Evolutionary conservation across 2,329 filamentous ascomycete species (phyloP), one percentile per base, ranked within the genome.

Genomic region (Ceratocystis eucalypticola): DNA sequence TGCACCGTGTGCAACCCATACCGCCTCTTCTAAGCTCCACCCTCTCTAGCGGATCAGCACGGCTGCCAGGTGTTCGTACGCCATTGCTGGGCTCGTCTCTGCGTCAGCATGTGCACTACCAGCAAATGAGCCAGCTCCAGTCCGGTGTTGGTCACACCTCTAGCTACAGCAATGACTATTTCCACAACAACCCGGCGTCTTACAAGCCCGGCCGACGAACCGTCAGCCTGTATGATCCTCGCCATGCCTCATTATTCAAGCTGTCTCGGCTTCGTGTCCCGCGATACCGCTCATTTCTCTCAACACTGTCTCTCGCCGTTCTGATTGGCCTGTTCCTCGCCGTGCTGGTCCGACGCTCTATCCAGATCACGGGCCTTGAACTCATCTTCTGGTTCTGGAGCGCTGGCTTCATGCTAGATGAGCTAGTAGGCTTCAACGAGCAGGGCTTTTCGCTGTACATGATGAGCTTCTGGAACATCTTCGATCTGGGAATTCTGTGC

Each of bases 361-460:
- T 87, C 65, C 82, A 86, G 64, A 96, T 97, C 71, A 96, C 91
- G 1, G 83, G 84, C 0, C 78, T 96, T 8, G 93, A 97, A 74
- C 79, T 96, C 17, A 75, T 96, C 12, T 96, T 97, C 76, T 97
- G 93, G 93, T 90, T 96, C 75, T 97, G 93, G 92, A 96, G 91
- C 73, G 90, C 91, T 30, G 93, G 93, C 0, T 96, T 95, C 75
- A 96, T 96, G 91, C 84, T 96, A 41, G 93, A 96, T 72, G 93
- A 96, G 76, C 83, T 97, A 25, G 91, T 96, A 20, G 92, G 92
- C 10, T 96, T 96, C 79, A 96, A 92, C 70, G 93, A 97, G 75
- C 91, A 96, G 76, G 93, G 93, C 2, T 96, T 96, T 74, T 92
- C 91, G 46, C 83, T 97, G 37, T 97, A 96, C 76, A 90, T 96